These are phyloP conservation scores for Plectosphaerella plurivora DNA, from an alignment of 2,329 filamentous ascomycete genomes.

Conservation along the genomic window DNA sequence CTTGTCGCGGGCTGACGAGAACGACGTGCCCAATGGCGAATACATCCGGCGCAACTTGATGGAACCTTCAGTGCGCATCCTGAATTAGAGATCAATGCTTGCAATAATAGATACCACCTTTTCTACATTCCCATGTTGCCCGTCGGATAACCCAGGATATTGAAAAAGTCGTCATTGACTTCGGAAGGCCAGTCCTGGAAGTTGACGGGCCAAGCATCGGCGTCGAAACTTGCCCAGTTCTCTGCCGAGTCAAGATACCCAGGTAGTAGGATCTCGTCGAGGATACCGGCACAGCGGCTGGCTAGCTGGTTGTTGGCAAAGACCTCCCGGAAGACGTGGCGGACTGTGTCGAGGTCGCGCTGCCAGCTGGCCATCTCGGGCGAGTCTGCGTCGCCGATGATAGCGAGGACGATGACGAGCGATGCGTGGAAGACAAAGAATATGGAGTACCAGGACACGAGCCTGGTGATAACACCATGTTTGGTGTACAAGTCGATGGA, in stretches of 20 bases:
- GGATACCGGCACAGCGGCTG: constrained; percentile 20
- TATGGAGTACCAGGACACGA: constrained; percentile 26
- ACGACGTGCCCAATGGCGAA: constrained; percentile 23
- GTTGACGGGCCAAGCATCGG: constrained; percentile 18
- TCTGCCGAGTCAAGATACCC: constrained; percentile 4
- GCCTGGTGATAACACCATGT: constrained; percentile 12
- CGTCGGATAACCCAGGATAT: constrained; percentile 17
- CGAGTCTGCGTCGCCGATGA: constrained; percentile 19
- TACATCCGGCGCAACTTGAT: constrained; percentile 18
- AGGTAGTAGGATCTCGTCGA: constrained; percentile 18
- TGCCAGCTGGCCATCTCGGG: constrained; percentile 19
- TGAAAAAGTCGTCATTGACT: constrained; percentile 14
- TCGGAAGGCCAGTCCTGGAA: constrained; percentile 16
- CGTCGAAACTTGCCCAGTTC: constrained; percentile 7
- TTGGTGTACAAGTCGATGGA: constrained; percentile 19
- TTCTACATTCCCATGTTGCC: constrained; percentile 5
- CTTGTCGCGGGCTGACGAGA: constrained; percentile 16
- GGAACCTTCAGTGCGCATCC: constrained; percentile 16
- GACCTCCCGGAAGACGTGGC: constrained; percentile 15
- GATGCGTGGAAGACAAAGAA: constrained; percentile 26
- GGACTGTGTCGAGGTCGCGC: constrained; percentile 19
- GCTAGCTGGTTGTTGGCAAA: constrained; percentile 19
- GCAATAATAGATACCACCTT: background rate
- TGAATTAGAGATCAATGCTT: constrained; percentile 12
- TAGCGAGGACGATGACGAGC: constrained; percentile 21